These are phyloP conservation scores for Wickerhamomyces mucosus DNA, from an alignment of 805 yeast species.

Conservation along the genomic window DNA sequence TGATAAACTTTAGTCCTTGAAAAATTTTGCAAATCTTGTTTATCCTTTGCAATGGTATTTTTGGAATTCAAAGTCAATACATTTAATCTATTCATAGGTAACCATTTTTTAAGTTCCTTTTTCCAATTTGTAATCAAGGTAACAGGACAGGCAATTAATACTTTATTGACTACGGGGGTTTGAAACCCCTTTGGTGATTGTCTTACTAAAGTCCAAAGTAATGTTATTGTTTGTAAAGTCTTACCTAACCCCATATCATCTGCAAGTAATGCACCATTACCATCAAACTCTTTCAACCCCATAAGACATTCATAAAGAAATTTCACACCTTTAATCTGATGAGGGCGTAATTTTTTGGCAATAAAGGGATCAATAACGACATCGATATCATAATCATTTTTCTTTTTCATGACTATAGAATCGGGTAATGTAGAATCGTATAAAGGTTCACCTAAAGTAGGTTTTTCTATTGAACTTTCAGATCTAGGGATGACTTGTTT, in stretches of 20 bases:
- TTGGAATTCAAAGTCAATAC: conserved; percentile 50
- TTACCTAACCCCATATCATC: conserved; percentile 98
- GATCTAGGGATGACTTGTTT: conserved; percentile 16
- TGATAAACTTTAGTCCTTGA: conserved; percentile 66
- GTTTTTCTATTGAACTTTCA: conserved; percentile 7
- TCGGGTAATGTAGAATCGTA: conserved; percentile 26
- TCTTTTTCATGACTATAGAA: conserved; percentile 34
- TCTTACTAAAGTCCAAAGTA: conserved; percentile 74
- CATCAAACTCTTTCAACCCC: conserved; percentile 46
- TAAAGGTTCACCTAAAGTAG: conserved; percentile 23
- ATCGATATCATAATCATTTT: conserved; percentile 22
- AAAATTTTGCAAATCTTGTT: conserved; percentile 18
- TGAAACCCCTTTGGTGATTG: conserved; percentile 38
- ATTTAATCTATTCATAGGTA: conserved; percentile 43
- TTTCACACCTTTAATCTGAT: conserved; percentile 76
- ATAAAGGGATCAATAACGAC: conserved; percentile 56
- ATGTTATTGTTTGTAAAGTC: conserved; percentile 75
- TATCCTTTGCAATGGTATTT: conserved; percentile 41
- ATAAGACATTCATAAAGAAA: conserved; percentile 78
- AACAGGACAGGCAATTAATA: conserved; percentile 84
- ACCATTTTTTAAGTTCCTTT: conserved; percentile 83
- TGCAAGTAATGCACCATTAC: conserved; percentile 74
- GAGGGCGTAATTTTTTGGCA: conserved; percentile 54
- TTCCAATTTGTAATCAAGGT: conserved; percentile 85
- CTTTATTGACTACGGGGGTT: conserved; percentile 39